A percentile compares a stretch with the other conserved stretches of the same genome.
Conservation (phyloP, 2,329 filamentous ascomycete species). For the Diplodia seriata region DNA sequence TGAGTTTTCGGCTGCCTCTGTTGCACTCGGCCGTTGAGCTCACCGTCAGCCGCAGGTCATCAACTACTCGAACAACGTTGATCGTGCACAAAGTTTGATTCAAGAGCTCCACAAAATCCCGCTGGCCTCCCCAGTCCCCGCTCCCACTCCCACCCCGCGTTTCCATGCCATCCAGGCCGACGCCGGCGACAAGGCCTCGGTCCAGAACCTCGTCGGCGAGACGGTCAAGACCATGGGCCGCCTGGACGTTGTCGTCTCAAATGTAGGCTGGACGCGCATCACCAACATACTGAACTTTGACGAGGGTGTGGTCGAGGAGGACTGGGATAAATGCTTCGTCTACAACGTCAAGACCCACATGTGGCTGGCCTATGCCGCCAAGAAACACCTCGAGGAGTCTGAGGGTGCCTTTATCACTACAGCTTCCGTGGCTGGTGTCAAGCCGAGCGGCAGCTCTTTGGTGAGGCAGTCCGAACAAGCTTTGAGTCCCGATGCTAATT, state of each 20-base stretch:
- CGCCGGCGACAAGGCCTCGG: conserved; percentile 51
- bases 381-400: conserved; percentile 64
- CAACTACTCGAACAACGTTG: conserved; percentile 56
- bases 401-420: conserved; percentile 70
- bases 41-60: conserved; percentile 47
- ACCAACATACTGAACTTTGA: conserved; percentile 65
- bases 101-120: conserved; percentile 51
- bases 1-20: conserved; percentile 38
- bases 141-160: conserved; percentile 43
- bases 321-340: conserved; percentile 71
- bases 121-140: conserved; percentile 35
- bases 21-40: conserved; percentile 6
- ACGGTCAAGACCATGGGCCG: conserved; percentile 55
- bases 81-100: conserved; percentile 50
- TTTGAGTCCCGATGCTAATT: conserved; percentile 1
- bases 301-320: conserved; percentile 63
- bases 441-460: conserved; percentile 66
- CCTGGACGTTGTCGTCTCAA: conserved; percentile 56
- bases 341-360: conserved; percentile 64
- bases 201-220: conserved; percentile 53
- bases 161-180: conserved; percentile 56
- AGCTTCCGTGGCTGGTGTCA: conserved; percentile 69
- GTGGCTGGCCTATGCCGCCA: conserved; percentile 62
- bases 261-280: conserved; percentile 69
- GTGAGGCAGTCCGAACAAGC: conserved; percentile 14